phyloP scores from a whole-genome alignment of 371 early-diverging fungal genomes.

The Mortierella sp. region DNA sequence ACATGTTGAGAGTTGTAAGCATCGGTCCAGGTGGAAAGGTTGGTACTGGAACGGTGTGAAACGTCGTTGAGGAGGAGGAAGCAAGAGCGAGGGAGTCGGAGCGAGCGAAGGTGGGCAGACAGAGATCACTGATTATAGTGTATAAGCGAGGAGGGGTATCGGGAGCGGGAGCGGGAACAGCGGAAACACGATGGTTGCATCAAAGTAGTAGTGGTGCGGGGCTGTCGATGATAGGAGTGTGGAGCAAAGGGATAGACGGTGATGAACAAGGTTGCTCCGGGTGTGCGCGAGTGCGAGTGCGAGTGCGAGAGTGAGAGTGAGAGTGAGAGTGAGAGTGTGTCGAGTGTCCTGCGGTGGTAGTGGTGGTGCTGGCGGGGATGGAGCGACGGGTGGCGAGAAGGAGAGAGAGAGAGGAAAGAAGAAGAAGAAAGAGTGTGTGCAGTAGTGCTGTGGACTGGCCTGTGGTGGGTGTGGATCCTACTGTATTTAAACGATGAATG shows the following conservation, averaged over 20 bases:
- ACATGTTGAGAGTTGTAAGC: slow-evolving; percentile 12
- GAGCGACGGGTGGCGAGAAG: not conserved
- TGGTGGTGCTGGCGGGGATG: not conserved
- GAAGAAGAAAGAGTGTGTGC: not conserved
- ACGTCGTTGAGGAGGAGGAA: not conserved
- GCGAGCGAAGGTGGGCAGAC: not conserved
- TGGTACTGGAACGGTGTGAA: slow-evolving; percentile 4
- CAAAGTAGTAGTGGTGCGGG: slow-evolving; percentile 16
- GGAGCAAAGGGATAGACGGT: no score
- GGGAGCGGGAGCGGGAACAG: slow-evolving; percentile 10
- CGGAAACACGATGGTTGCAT: slow-evolving; percentile 42
- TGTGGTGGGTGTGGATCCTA: slow-evolving; percentile 3
- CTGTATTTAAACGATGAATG: not conserved
- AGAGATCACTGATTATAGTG: slow-evolving; percentile 47
- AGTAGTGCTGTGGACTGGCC: no score
- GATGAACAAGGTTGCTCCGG: not conserved
- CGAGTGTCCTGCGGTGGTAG: not conserved
- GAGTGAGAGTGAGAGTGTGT: not conserved
- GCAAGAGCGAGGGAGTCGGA: not conserved
- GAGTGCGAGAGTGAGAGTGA: not conserved
- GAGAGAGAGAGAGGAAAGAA: not conserved
- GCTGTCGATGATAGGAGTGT: no score
- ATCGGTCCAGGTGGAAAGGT: not conserved
- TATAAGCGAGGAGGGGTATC: slow-evolving; percentile 30
- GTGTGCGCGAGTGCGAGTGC: not conserved